Base-by-base conservation (phyloP, 495 filamentous ascomycete genomes). In the Thermothielavioides terrestris region DNA sequence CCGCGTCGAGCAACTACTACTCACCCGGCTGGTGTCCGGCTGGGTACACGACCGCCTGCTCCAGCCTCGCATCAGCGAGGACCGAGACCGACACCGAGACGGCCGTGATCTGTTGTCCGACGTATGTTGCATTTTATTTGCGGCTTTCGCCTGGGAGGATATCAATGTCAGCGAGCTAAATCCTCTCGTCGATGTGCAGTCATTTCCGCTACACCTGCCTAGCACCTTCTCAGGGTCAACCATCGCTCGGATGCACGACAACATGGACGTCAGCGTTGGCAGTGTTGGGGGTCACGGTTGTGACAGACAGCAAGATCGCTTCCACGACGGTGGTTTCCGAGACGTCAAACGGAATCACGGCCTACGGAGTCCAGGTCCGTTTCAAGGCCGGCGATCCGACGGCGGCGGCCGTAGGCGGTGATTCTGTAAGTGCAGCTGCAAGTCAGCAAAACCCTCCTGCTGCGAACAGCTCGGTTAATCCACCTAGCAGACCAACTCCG, bases 11-110 rank as follows among this genome's bases (percentile, higher is more conserved):
- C 9, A 53, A 59, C 18, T 66, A 66, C 50, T 66, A 64, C 57
- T 64, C 61, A 26, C 61, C 63, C 23, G 63, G 54, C 5, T 55
- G 48, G 37, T 66, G 63, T 38, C 63, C 63, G 11, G 14, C 40
- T 22, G 63, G 61, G 6, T 66, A 66, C 47, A 66, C 63, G 8
- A 35, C 57, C 9, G 63, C 61, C 39, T 66, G 63, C 36, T 53
- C 59, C 20, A 61, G 46, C 18, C 11, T 56, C 17, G 26, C 50
- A 10, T 39, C 54, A 0, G 27, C 46, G 9, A 49, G 34, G 28
- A 20, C 46, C 17, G 45, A 42, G 26, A 54, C 55, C 17, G 45
- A 42, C 22, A 54, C 55, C 15, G 60, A 59, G 41, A 63, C 62
- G 10, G 60, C 56, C 2, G 35, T 63, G 1, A 38, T 61, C 7